Conservation (phyloP, 495 filamentous ascomycete genomes). For the Alectoria sarmentosa region DNA sequence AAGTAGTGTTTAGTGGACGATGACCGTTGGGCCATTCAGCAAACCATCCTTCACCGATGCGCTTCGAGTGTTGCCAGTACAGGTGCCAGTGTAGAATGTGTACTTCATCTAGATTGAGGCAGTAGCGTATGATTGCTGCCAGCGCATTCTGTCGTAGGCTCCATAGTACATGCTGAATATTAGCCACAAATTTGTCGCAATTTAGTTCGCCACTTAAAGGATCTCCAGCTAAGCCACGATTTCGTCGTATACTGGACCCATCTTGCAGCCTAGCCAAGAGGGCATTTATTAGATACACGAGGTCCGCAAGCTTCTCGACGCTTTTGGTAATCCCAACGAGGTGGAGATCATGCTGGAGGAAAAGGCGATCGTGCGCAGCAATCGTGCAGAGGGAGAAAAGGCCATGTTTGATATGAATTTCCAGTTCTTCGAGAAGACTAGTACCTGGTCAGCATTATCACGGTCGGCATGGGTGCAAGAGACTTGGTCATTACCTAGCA, state of each 20-base stretch:
- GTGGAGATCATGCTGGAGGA: slow-evolving; percentile 20
- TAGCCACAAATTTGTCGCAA: slow-evolving; percentile 22
- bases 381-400: slow-evolving; percentile 6
- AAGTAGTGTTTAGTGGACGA: slow-evolving; percentile 43
- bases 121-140: slow-evolving; percentile 19
- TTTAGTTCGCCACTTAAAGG: slow-evolving; percentile 7
- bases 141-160: slow-evolving; percentile 23
- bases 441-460: slow-evolving; percentile 3
- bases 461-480: not conserved
- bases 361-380: slow-evolving; percentile 23
- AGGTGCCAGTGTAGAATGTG: slow-evolving; percentile 23
- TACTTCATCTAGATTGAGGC: slow-evolving; percentile 16
- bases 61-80: slow-evolving; percentile 25
- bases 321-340: slow-evolving; percentile 6
- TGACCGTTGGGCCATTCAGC: slow-evolving; percentile 33
- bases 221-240: not conserved
- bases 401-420: slow-evolving; percentile 11
- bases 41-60: slow-evolving; percentile 26
- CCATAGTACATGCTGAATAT: slow-evolving; percentile 25
- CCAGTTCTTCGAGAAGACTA: slow-evolving; percentile 23
- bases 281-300: slow-evolving; percentile 18
- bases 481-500: not conserved
- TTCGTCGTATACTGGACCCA: not conserved
- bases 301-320: slow-evolving; percentile 12
- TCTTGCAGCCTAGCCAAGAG: slow-evolving; percentile 19